Percentiles rank a stretch among this genome's conserved stretches.
These are phyloP conservation scores for Fusarium phyllophilum DNA, from an alignment of 2,329 filamentous ascomycete species.

Conservation along the genomic window DNA sequence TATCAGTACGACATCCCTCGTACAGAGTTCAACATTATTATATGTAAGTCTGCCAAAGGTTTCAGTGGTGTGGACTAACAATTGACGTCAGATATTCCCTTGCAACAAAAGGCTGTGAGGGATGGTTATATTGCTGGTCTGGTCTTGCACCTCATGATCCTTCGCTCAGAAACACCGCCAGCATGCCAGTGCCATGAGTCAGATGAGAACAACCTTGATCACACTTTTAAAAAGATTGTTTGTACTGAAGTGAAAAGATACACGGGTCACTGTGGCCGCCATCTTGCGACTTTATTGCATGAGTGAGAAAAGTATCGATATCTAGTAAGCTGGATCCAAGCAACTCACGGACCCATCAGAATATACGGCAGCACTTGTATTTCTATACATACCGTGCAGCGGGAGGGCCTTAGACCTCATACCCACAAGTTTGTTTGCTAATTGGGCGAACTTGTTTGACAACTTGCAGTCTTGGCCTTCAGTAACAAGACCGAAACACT, in stretches of 20 bases:
- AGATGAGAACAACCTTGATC: neutral
- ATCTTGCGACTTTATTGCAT: neutral
- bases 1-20: neutral
- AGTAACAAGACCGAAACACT: neutral
- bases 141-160: neutral
- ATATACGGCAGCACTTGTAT: neutral
- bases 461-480: neutral
- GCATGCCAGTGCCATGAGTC: neutral
- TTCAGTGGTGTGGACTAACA: neutral
- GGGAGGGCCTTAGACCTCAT: neutral
- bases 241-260: neutral
- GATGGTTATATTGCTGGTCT: neutral
- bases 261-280: too few relatives aligned
- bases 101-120: neutral
- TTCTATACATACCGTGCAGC: neutral
- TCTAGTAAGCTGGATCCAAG: too few relatives aligned
- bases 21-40: neutral
- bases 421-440: neutral
- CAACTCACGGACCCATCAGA: neutral
- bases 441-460: neutral
- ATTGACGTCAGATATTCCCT: neutral
- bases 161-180: neutral
- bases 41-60: neutral
- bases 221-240: neutral
- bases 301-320: neutral